Conservation (phyloP, 208 protist genomes). For the Acanthamoeba divionensis region DNA sequence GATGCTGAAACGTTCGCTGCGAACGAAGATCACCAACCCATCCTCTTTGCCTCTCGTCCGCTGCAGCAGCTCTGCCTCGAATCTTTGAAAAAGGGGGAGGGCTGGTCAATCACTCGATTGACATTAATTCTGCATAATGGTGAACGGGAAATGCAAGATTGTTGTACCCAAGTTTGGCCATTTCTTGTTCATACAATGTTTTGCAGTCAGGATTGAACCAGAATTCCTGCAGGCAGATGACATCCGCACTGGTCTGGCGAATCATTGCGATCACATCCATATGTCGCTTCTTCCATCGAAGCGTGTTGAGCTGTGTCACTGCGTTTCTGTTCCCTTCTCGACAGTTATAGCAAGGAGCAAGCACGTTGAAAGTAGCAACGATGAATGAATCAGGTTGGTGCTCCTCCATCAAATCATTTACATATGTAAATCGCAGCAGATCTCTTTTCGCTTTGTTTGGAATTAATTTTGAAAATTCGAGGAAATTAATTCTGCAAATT, state of each 20-base stretch:
- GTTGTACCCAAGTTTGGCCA: conserved; percentile 15
- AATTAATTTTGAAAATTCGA: too few relatives aligned
- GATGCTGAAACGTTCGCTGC: neutral
- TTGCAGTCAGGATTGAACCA: conserved; percentile 14
- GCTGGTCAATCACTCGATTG: too few relatives aligned
- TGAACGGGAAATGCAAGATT: too few relatives aligned
- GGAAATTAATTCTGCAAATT: too few relatives aligned
- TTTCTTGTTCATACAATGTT: conserved; percentile 14
- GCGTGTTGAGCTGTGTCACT: neutral
- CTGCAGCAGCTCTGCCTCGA: neutral
- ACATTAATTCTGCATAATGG: too few relatives aligned
- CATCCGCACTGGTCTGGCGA: neutral
- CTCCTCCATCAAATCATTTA: too few relatives aligned
- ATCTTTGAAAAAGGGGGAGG: too few relatives aligned
- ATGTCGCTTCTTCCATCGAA: neutral
- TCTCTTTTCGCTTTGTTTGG: too few relatives aligned
- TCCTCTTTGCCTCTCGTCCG: conserved; percentile 27
- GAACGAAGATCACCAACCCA: conserved; percentile 22
- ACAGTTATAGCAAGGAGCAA: conserved; percentile 6
- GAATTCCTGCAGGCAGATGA: conserved; percentile 14
- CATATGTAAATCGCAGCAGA: too few relatives aligned
- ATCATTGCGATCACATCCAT: neutral
- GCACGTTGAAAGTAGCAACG: conserved; percentile 45
- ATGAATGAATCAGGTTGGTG: too few relatives aligned
- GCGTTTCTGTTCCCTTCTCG: neutral